Evolutionary conservation across 2,329 filamentous ascomycete species (phyloP).

Genomic region (Thielaviopsis euricoi): DNA sequence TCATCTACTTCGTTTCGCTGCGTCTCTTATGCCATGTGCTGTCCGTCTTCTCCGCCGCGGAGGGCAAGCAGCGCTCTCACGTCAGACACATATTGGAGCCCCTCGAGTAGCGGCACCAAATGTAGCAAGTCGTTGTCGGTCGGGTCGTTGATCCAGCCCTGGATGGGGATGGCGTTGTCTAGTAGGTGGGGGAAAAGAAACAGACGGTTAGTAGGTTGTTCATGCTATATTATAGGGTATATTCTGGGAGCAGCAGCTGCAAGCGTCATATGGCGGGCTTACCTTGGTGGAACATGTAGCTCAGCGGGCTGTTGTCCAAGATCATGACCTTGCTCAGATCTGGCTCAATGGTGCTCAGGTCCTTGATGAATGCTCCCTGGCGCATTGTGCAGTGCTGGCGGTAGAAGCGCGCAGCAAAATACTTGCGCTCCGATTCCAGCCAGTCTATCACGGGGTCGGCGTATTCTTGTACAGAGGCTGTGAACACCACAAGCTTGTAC

Average conservation of each 20-base stretch:
- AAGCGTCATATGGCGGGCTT: constrained; percentile 18
- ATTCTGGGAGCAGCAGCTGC: too few species aligned
- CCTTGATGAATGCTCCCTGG: constrained; percentile 95
- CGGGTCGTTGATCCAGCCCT: constrained; percentile 97
- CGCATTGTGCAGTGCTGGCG: constrained; percentile 92
- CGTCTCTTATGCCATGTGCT: constrained; percentile 31
- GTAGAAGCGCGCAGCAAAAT: constrained; percentile 86
- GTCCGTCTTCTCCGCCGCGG: constrained; percentile 66
- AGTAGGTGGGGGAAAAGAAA: constrained; percentile 6
- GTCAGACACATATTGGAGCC: constrained; percentile 90
- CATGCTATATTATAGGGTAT: too few species aligned
- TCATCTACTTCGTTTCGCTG: neutral
- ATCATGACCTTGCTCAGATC: constrained; percentile 98
- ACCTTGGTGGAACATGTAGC: constrained; percentile 98
- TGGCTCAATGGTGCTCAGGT: constrained; percentile 86
- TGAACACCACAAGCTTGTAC: constrained; percentile 96
- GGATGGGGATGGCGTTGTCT: constrained; percentile 99
- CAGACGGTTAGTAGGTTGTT: neutral
- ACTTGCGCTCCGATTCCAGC: constrained; percentile 92
- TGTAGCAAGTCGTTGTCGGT: constrained; percentile 92
- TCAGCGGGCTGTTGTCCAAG: constrained; percentile 92
- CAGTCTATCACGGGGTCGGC: constrained; percentile 98
- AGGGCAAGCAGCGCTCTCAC: constrained; percentile 80
- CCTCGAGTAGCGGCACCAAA: constrained; percentile 81
- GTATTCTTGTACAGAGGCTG: constrained; percentile 94